These are phyloP conservation scores for Oidiodendron maius DNA, from an alignment of 495 filamentous ascomycete species.

Conservation along the genomic window DNA sequence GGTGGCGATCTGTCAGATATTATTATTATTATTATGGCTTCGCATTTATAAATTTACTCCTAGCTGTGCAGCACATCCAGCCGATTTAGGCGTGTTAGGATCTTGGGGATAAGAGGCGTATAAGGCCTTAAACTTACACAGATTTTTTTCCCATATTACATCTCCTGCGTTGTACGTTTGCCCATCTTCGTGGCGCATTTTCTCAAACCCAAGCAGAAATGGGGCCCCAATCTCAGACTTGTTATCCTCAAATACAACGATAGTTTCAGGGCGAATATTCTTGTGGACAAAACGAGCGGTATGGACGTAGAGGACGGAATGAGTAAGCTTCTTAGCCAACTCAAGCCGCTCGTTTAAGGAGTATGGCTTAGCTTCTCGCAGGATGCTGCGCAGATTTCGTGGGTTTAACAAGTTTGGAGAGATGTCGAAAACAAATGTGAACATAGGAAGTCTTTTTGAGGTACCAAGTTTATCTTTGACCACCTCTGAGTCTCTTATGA, in stretches of 20 bases:
- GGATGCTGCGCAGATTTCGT: neutral
- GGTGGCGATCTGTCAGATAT: conserved; percentile 39
- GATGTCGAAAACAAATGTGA: conserved; percentile 1
- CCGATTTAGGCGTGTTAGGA: conserved; percentile 6
- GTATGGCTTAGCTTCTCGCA: neutral
- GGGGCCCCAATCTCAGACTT: conserved; percentile 16
- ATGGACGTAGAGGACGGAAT: conserved; percentile 45
- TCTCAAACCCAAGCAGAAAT: conserved; percentile 47
- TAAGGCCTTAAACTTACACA: conserved; percentile 38
- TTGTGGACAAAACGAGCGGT: conserved; percentile 50
- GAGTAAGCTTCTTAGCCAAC: conserved; percentile 39
- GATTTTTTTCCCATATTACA: conserved; percentile 34
- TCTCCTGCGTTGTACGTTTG: conserved; percentile 35
- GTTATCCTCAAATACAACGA: conserved; percentile 34
- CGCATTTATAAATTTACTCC: too few relatives aligned
- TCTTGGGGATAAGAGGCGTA: neutral
- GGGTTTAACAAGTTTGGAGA: conserved; percentile 10
- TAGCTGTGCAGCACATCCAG: conserved; percentile 1
- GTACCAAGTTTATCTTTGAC: conserved; percentile 1
- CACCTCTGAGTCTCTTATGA: too few relatives aligned
- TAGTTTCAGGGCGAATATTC: conserved; percentile 48
- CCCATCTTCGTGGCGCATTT: conserved; percentile 35
- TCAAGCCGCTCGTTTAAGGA: neutral
- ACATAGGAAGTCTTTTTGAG: neutral
- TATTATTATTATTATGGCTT: neutral